These are phyloP conservation scores for Penicillium sp. DNA, from an alignment of 2,329 filamentous ascomycete genomes.

Conservation along the genomic window DNA sequence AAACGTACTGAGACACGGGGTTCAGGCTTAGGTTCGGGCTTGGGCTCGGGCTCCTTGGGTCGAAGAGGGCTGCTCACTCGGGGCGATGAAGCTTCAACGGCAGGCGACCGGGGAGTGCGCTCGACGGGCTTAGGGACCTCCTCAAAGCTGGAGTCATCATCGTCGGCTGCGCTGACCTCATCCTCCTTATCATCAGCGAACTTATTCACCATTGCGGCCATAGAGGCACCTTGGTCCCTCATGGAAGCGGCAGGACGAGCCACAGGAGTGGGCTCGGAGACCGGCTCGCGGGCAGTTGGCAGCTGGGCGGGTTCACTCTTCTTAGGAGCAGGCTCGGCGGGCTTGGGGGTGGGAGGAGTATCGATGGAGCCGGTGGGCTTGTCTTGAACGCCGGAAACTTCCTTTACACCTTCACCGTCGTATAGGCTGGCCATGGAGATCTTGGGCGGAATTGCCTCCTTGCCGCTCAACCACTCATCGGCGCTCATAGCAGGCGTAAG, in stretches of 20 bases:
- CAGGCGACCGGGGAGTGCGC: conserved; percentile 51
- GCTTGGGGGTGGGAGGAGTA: conserved; percentile 55
- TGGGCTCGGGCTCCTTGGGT: conserved; percentile 31
- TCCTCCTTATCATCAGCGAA: conserved; percentile 74
- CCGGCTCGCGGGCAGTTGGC: conserved; percentile 32
- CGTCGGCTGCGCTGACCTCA: conserved; percentile 59
- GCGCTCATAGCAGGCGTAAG: conserved; percentile 78
- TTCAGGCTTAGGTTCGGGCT: conserved; percentile 23
- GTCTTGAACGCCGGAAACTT: conserved; percentile 61
- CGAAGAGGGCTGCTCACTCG: conserved; percentile 36
- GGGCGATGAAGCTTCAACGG: conserved; percentile 28
- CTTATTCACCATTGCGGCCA: conserved; percentile 81
- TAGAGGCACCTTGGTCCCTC: conserved; percentile 84
- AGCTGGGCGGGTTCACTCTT: conserved; percentile 39
- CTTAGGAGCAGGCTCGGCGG: conserved; percentile 51
- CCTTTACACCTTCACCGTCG: conserved; percentile 78
- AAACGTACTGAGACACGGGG: conserved; percentile 29
- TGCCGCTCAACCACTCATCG: conserved; percentile 83
- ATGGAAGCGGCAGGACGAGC: conserved; percentile 67
- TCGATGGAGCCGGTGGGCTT: conserved; percentile 39
- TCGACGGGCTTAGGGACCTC: conserved; percentile 77
- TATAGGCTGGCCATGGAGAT: conserved; percentile 93
- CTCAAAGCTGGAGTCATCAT: conserved; percentile 82
- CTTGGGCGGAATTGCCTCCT: conserved; percentile 82
- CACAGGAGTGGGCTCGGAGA: conserved; percentile 38